phyloP scores from a whole-genome alignment of 176 grass and related monocot genomes.

The Alloteropsis semialata region DNA sequence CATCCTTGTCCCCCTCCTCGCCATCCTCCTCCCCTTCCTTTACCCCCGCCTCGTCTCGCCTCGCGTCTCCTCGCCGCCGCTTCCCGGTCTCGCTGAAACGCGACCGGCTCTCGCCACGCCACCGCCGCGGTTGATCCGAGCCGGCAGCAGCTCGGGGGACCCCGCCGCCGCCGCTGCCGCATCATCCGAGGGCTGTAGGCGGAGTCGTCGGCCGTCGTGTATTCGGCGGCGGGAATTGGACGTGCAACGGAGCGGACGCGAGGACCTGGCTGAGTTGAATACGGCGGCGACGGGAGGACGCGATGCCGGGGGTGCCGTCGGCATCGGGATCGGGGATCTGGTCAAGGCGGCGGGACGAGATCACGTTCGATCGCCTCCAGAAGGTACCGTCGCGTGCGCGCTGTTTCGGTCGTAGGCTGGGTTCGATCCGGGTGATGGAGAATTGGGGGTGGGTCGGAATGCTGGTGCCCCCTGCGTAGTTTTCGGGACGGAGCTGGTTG shows the following conservation, averaged over 20 bases:
- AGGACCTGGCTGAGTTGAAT: constrained; percentile 20
- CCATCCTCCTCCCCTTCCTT: neutral
- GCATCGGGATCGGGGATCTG: constrained; percentile 83
- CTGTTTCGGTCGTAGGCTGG: neutral
- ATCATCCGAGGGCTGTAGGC: neutral
- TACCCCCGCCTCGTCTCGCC: neutral
- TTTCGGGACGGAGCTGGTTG: constrained; percentile 1
- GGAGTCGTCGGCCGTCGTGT: neutral
- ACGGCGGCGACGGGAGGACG: neutral
- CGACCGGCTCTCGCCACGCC: neutral
- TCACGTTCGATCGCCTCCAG: constrained; percentile 96
- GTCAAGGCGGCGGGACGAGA: constrained; percentile 80
- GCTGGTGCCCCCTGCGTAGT: neutral
- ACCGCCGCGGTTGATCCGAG: constrained; percentile 32
- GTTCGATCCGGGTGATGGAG: constrained; percentile 7
- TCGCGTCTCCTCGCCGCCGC: constrained; percentile 3
- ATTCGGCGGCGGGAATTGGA: neutral
- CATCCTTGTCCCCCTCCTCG: neutral
- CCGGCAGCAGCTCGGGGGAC: neutral
- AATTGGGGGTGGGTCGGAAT: constrained; percentile 18
- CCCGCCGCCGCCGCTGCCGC: neutral
- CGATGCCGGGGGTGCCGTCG: constrained; percentile 42
- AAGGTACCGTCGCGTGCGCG: constrained; percentile 49
- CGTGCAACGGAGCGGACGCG: constrained; percentile 11
- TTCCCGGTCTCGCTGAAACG: constrained; percentile 25